Percentiles rank a stretch among this genome's conserved stretches.
These are phyloP conservation scores for Phytopythium helicoides DNA, from an alignment of 352 stramenopile genomes.

Conservation along the genomic window DNA sequence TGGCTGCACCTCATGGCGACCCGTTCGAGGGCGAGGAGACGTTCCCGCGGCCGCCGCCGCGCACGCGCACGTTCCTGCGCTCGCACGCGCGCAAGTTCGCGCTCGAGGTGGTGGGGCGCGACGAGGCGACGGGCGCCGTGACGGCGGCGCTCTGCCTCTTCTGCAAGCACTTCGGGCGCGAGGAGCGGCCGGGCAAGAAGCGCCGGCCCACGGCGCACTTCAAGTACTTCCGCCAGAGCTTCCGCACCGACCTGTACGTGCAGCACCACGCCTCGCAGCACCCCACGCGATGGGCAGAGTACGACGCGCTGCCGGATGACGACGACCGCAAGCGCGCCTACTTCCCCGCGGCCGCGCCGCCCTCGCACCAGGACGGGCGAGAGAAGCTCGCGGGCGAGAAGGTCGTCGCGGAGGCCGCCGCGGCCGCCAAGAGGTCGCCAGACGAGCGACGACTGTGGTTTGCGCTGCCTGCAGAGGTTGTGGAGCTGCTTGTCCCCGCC, in stretches of 20 bases:
- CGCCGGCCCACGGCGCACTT: conserved; percentile 53
- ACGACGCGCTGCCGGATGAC: conserved; percentile 34
- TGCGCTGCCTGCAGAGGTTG: conserved; percentile 19
- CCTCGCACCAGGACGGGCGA: conserved; percentile 7
- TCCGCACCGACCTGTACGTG: conserved; percentile 70
- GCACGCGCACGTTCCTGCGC: conserved; percentile 36
- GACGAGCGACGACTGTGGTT: conserved; percentile 21
- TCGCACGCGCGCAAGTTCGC: conserved; percentile 54
- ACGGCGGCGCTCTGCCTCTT: conserved; percentile 57
- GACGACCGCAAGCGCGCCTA: conserved; percentile 35
- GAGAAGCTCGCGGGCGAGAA: conserved; percentile 14
- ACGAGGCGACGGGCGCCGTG: conserved; percentile 37
- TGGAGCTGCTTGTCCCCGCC: conserved; percentile 12
- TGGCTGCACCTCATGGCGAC: no score
- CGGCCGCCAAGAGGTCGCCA: conserved; percentile 7
- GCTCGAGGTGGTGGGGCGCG: conserved; percentile 42
- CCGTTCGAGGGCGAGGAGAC: no score
- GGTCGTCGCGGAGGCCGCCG: conserved; percentile 14
- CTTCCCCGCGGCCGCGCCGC: conserved; percentile 26
- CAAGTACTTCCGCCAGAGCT: conserved; percentile 64
- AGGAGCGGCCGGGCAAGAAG: conserved; percentile 46
- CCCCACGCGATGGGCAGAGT: conserved; percentile 38
- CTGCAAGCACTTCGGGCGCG: conserved; percentile 63
- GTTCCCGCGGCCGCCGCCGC: background rate
- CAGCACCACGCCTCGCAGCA: conserved; percentile 68